Conservation (phyloP, 2,329 filamentous ascomycete genomes). For the Aspergillus pseudonomiae region DNA sequence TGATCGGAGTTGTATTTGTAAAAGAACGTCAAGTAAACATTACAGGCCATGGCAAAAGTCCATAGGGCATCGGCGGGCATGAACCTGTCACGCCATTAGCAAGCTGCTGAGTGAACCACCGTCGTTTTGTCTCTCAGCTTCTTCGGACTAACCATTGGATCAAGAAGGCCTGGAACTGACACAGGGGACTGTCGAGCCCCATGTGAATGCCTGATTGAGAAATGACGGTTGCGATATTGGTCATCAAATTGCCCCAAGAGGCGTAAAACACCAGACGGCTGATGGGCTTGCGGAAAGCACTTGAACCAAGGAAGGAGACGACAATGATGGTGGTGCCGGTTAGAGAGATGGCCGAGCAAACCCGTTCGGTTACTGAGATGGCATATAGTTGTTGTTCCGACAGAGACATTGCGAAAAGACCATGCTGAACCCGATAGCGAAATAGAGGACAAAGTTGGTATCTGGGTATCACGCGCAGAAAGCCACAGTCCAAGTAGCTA, state of each 20-base stretch:
- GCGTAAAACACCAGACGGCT: conserved; percentile 84
- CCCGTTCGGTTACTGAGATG: conserved; percentile 67
- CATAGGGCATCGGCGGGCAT: conserved; percentile 75
- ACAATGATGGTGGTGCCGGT: conserved; percentile 73
- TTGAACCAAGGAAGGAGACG: conserved; percentile 68
- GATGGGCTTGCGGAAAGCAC: conserved; percentile 80
- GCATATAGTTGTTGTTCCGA: conserved; percentile 49
- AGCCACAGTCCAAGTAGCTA: neutral
- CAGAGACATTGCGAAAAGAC: conserved; percentile 31
- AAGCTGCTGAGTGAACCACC: neutral
- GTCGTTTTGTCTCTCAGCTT: neutral
- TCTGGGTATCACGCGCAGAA: conserved; percentile 1
- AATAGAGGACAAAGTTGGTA: neutral
- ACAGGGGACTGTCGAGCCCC: conserved; percentile 59
- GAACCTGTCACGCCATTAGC: conserved; percentile 60
- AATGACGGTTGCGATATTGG: conserved; percentile 76
- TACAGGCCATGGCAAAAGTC: conserved; percentile 81
- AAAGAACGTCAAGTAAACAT: conserved; percentile 82
- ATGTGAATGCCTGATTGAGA: conserved; percentile 61
- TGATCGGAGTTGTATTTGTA: conserved; percentile 67
- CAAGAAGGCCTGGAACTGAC: conserved; percentile 75
- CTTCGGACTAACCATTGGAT: conserved; percentile 73
- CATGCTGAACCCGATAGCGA: conserved; percentile 3
- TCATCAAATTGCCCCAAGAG: conserved; percentile 77
- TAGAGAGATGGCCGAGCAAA: conserved; percentile 71